Evolutionary conservation across 2,329 filamentous ascomycete genomes (phyloP), one percentile per base, ranked within the genome.

Genomic region (Sclerotinia subarctica): DNA sequence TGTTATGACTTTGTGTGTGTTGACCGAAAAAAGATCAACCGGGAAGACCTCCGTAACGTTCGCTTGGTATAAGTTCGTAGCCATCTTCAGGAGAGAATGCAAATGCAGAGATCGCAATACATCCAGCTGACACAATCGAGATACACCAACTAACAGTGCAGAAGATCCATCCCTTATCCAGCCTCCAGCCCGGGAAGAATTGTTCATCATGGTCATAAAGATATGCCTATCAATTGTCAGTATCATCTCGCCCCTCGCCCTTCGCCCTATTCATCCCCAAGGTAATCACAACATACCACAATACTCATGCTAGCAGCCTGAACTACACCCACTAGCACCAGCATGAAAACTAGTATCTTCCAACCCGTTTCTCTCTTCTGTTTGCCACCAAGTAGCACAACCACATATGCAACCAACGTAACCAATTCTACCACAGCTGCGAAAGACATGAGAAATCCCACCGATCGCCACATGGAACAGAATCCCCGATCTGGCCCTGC

Each of bases 371-470:
- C 91, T 67, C 94, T 84, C 80, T 91, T 89, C 74, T 89, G 87
- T 78, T 93, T 91, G 47, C 93, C 93, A 24, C 94, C 93, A 1
- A 84, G 81, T 72, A 97, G 81, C 58, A 96, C 87, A 62, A 96
- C 86, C 42, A 89, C 76, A 79, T 94, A 97, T 24, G 89, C 87
- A 38, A 96, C 88, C n/a, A 96, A 80, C 8, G 88, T 88, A 67
- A 90, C 92, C 52, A 95, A 85, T 78, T 96, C 90, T 51, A 95
- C 78, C n/a, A 97, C 88, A 49, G 93, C 86, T 10, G 91, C 86
- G 74, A 97, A 91, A 64, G 89, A 91, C 81, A 96, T 93, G 72
- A 97, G 80, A 80, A 97, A 98, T 32, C 92, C 93, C 47, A 93
- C 88, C 35, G 73, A 71, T 71, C 74, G 94, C 95, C 94, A 99